Evolutionary conservation across 2,329 filamentous ascomycete species (phyloP), one percentile per base, ranked within the genome.

Genomic region (Nectriaceae sp.): DNA sequence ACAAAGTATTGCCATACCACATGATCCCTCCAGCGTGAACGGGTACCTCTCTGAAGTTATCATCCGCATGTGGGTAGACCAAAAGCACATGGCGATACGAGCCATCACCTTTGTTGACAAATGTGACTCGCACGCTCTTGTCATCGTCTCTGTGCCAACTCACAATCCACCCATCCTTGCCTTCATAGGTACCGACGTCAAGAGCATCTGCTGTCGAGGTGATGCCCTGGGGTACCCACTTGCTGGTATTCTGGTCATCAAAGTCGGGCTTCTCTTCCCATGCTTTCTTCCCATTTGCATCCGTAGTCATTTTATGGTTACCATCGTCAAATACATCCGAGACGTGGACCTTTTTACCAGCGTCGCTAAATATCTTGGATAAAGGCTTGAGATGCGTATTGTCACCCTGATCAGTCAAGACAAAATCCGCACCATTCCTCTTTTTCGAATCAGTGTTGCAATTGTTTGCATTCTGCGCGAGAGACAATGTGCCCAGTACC

Each of bases 181-280:
- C 66, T n/a, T 70, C 61, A 40, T 60, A 66, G 6, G 53, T 65
- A 3, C 68, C 68, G 2, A 43, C 50, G 4, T 55, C 60, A 15
- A 60, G 46, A 1, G 68, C 65, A 46, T 70, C 68, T 2, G 61
- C 63, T 1, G 68, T 65, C 20, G 63, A 63, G n/a, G 61, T 64
- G 20, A 70, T 62, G 5, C 68, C 68, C 40, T 70, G 68, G 1
- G 68, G 68, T 16, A 60, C 42, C 66, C 66, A 70, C 46, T 69
- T 65, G 4, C 43, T 54, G 0, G 67, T 70, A 22, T 59, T 54
- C 36, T 59, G 43, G 49, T 70, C 68, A 39, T 67, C 60, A 26
- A 59, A 63, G 33, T 61, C 61, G 16, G 49, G 11, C 11, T 37
- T 52, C 4, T 50, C 29, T 40, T 62, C 49, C 61, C 61, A 65